phyloP scores from a whole-genome alignment of 805 yeast genomes.

The Candida sakaeoensis region DNA sequence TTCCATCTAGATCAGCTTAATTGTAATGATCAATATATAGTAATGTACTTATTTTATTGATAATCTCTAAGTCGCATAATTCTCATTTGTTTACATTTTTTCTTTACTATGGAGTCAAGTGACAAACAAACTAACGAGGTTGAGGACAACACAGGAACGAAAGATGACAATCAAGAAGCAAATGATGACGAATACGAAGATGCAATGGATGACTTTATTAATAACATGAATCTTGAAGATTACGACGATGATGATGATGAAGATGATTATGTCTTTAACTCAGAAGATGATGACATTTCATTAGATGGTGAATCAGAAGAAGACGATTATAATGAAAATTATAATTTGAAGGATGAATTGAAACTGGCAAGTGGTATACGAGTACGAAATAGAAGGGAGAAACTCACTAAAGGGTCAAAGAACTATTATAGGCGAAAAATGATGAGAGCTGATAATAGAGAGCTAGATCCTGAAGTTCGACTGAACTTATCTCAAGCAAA shows the following conservation, averaged over 20 bases:
- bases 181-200: constrained; percentile 10
- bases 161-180: constrained; percentile 8
- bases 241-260: constrained; percentile 9
- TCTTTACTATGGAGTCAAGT: not conserved
- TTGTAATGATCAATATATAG: too few relatives aligned
- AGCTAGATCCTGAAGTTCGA: constrained; percentile 70
- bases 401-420: constrained; percentile 30
- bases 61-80: too few relatives aligned
- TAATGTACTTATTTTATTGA: too few relatives aligned
- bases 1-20: too few relatives aligned
- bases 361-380: constrained; percentile 66
- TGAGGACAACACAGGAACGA: not conserved
- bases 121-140: not conserved
- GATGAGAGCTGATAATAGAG: constrained; percentile 33
- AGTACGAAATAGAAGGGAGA: constrained; percentile 33
- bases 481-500: constrained; percentile 67
- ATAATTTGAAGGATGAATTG: constrained; percentile 56
- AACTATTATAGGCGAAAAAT: constrained; percentile 37
- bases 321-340: constrained; percentile 40
- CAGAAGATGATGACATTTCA: constrained; percentile 10
- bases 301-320: constrained; percentile 28
- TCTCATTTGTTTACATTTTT: not conserved
- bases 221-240: constrained; percentile 7
- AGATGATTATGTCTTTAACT: constrained; percentile 7
- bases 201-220: constrained; percentile 9